phyloP scores from a whole-genome alignment of 148 eudicot genomes.

The Salicornia ramosissima region DNA sequence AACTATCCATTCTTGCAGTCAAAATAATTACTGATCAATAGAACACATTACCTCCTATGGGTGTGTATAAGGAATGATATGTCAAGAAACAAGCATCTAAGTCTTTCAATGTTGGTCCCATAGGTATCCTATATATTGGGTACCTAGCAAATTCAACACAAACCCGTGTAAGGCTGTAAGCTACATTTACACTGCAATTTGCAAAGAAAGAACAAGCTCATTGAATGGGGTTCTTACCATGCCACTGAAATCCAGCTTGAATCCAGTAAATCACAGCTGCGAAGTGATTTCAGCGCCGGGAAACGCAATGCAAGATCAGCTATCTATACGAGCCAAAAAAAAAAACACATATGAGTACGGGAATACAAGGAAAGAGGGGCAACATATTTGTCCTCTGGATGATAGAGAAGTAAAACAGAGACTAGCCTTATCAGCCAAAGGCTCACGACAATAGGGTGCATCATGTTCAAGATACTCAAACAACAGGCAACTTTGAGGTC shows the following conservation, averaged over 20 bases:
- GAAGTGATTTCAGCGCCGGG: conserved; percentile 58
- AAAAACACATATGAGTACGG: background rate
- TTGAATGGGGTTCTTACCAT: conserved; percentile 43
- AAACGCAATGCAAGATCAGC: conserved; percentile 53
- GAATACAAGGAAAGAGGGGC: background rate
- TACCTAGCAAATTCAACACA: conserved; percentile 49
- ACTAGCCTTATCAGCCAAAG: conserved; percentile 79
- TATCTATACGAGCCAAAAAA: conserved; percentile 39
- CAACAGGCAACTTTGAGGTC: conserved; percentile 40
- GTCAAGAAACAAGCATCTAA: conserved; percentile 94
- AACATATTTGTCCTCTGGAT: background rate
- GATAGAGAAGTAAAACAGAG: conserved; percentile 4
- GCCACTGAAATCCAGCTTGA: conserved; percentile 93
- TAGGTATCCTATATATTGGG: conserved; percentile 93
- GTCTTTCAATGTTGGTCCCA: conserved; percentile 70
- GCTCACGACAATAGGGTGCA: conserved; percentile 69
- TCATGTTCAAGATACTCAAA: conserved; percentile 68
- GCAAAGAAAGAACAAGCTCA: background rate
- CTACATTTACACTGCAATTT: background rate
- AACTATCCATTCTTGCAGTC: background rate
- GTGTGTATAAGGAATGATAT: conserved; percentile 66
- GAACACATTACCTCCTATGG: conserved; percentile 45
- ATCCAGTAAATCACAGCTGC: conserved; percentile 71
- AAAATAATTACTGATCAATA: background rate
- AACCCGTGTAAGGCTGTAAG: background rate